Evolutionary conservation across 2,329 filamentous ascomycete species (phyloP), one percentile per base, ranked within the genome.

Genomic region (Pseudopyricularia cyperi): DNA sequence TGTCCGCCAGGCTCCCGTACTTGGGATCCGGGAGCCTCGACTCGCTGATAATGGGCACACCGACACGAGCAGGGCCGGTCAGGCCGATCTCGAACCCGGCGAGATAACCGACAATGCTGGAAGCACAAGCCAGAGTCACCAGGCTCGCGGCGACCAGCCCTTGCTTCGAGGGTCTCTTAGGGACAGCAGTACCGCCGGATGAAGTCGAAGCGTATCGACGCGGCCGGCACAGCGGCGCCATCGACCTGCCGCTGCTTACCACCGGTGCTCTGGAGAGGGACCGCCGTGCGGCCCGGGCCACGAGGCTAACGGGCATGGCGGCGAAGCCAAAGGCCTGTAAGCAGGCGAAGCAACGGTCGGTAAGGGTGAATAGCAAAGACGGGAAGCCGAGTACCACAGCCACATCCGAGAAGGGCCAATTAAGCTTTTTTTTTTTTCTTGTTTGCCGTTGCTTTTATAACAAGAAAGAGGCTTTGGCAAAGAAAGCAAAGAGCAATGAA

Each of bases 101-200:
- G 3, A 67, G 66, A 70, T 70, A 74, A 22, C 71, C 71, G 44
- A 66, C 51, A 48, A 67, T 55, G 12, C 68, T 68, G 15, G 71
- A 66, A 1, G 61, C 66, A 4, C 61, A 58, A n/a, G 69, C 69
- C 26, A 71, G 59, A 15, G 62, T 66, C 28, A 69, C 57, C 3
- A 71, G 66, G 3, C 61, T 63, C 24, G 61, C 57, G 4, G 66
- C 56, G 7, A 60, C 61, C 65, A 64, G 66, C 58, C 59, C 56
- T 39, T n/a, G 61, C 58, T n/a, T 68, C 69, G 34, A 71, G 58
- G 17, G 61, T 65, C 32, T 68, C 56, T 5, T 57, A 8, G 61
- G 61, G 63, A 63, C 64, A 58, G 59, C 56, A 28, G 60, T 58
- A 12, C 56, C 57, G 15, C 52, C 30, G 22, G 46, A 24, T 6